Evolutionary conservation across 208 protist genomes (phyloP), one percentile per base, ranked within the genome.

Genomic region (Acanthamoeba sp.): DNA sequence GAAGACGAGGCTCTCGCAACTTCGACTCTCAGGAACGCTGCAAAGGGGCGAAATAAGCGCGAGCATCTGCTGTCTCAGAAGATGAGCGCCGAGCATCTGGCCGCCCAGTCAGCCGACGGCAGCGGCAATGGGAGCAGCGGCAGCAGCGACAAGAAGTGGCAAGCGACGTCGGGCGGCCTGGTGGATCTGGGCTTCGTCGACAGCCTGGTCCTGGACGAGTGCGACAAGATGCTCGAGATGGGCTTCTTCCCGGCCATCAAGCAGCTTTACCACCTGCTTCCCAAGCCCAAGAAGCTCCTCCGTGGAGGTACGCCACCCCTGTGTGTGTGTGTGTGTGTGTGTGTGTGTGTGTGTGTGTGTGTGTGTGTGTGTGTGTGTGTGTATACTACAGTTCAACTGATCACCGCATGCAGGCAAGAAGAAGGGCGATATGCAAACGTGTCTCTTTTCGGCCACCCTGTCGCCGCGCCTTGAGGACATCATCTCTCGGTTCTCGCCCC

Each of bases 171-270:
- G 29, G 42, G 76, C 59, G 84, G 6, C 18, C 45, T 84, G 40
- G 69, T 94, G 22, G 55, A 90, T 27, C 82, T 94, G 29, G 34
- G 80, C 29, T 84, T 57, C 40, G 71, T 94, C n/a, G 55, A 92
- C 20, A 76, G 42, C 32, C 48, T 94, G 22, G 78, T 90, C 55
- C 62, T 94, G 16, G 92, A 94, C 50, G 92, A 94, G 36, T 73
- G 62, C 48, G 92, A 94, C 71, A 88, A 78, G 42, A 94, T 94
- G 92, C 82, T 94, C 34, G 80, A 94, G 18, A 82, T 94, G 92
- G 92, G 92, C 27, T 93, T 94, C 45, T 78, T 93, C 45, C 92
- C 92, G 32, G 48, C 40, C 45, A 93, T 94, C 34, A 90, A 78
- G 45, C 64, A 40, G 34, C 59, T 94, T 5, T 94, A 78, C 55